Conservation (phyloP, 768 basidiomycete genomes). For the Thelephora aurantiotincta region DNA sequence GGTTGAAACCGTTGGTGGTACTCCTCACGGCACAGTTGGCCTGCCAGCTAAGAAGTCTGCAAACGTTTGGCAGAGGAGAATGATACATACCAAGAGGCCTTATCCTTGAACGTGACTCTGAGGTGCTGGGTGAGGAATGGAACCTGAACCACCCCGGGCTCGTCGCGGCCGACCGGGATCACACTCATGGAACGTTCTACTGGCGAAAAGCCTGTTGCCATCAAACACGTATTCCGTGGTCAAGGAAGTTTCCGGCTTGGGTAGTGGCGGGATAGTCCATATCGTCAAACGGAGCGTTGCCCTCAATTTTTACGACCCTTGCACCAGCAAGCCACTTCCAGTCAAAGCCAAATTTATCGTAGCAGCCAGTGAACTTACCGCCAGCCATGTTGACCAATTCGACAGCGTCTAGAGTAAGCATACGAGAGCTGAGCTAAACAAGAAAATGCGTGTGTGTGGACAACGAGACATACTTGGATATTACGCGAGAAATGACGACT, state of each 20-base stretch:
- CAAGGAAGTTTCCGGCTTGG: constrained; percentile 49
- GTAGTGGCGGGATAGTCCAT: constrained; percentile 41
- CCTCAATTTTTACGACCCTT: constrained; percentile 38
- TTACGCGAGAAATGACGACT: too few species aligned
- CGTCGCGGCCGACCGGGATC: constrained; percentile 30
- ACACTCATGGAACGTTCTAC: constrained; percentile 37
- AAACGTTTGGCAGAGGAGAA: neutral
- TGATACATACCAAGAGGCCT: constrained; percentile 31
- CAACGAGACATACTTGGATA: too few species aligned
- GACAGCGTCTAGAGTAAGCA: constrained; percentile 41
- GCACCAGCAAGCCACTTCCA: constrained; percentile 51
- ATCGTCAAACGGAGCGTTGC: constrained; percentile 36
- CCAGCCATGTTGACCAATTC: constrained; percentile 35
- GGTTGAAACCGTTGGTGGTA: constrained; percentile 37
- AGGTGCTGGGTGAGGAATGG: constrained; percentile 37
- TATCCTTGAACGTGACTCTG: constrained; percentile 36
- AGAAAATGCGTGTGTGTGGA: too few species aligned
- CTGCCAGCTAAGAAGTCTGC: constrained; percentile 28
- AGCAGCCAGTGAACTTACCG: constrained; percentile 28
- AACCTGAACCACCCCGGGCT: constrained; percentile 31
- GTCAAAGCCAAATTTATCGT: constrained; percentile 35
- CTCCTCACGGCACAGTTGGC: constrained; percentile 40
- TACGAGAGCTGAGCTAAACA: too few species aligned
- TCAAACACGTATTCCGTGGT: constrained; percentile 50
- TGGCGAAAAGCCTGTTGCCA: constrained; percentile 47